Evolutionary conservation across 2,329 filamentous ascomycete species (phyloP), one percentile per base, ranked within the genome.

Genomic region (Colletotrichum shisoi): DNA sequence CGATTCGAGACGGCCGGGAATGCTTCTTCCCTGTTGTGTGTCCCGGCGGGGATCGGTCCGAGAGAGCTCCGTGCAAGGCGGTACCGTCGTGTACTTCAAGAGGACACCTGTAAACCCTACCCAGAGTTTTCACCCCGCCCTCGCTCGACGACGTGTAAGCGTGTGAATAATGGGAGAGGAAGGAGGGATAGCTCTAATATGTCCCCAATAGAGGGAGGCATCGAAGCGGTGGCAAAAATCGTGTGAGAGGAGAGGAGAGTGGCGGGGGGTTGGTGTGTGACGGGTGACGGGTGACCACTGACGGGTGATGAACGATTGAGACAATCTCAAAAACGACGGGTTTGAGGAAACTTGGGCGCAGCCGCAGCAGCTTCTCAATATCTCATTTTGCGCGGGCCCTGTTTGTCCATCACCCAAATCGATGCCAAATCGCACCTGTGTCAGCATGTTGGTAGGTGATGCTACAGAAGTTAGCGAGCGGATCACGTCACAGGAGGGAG

Each of bases 1-100:
- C 49, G 34, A 65, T 68, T 60, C 62, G 65, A 68, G 65, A 68
- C 65, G 61, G 54, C 19, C 42, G 52, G 61, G 49, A 68, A 60
- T 65, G 65, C 54, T 65, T 60, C 61, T 68, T 65, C 65, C 65
- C 61, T 68, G 65, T 56, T 37, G 34, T 37, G 19, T 45, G 54
- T 48, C 54, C 54, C 59, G 37, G 37, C 61, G 61, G 65, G 61
- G 44, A 56, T 59, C 48, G 39, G 56, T 58, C 61, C 49, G 65
- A 68, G 37, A 64, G 44, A 65, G 56, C 42, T 60, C 37, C 44
- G 56, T 12, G 15, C 27, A 46, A 34, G 34, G 34, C n/a, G 34
- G 40, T 15, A 57, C n/a, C n/a, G 34, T 19, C 13, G 19, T 40
- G 45, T 51, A 53, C 52, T 61, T 49, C 54, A 51, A 51, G 61